These are phyloP conservation scores for Cantharellus cinnabarinus DNA, from an alignment of 768 basidiomycete genomes.

Conservation along the genomic window DNA sequence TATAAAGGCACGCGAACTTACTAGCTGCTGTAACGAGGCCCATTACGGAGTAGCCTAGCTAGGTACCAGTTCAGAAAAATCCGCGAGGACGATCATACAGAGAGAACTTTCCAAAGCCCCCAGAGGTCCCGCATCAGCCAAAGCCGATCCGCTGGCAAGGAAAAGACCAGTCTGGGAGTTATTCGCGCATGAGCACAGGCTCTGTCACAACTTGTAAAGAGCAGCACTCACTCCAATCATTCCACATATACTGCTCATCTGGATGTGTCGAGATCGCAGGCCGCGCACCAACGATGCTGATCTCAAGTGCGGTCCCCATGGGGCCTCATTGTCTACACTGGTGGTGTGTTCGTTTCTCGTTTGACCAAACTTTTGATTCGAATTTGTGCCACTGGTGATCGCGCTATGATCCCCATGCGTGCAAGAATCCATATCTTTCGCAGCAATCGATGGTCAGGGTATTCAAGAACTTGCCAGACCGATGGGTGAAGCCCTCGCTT, in stretches of 20 bases:
- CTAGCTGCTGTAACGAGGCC: background rate
- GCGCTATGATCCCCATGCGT: too few relatives aligned
- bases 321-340: too few relatives aligned
- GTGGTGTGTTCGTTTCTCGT: too few relatives aligned
- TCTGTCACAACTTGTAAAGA: background rate
- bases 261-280: slow-evolving; percentile 5
- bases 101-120: slow-evolving; percentile 3
- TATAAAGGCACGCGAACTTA: background rate
- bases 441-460: too few relatives aligned
- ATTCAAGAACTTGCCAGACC: too few relatives aligned
- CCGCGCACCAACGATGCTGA: background rate
- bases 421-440: too few relatives aligned
- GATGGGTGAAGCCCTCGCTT: too few relatives aligned
- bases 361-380: too few relatives aligned
- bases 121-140: slow-evolving; percentile 6
- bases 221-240: slow-evolving; percentile 4
- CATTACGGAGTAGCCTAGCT: slow-evolving; percentile 5
- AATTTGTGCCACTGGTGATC: too few relatives aligned
- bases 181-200: background rate
- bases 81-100: background rate
- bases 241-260: slow-evolving; percentile 3
- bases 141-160: slow-evolving; percentile 3
- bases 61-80: background rate
- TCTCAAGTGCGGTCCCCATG: too few relatives aligned
- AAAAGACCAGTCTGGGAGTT: slow-evolving; percentile 1